These are phyloP conservation scores for Cetradonia linearis DNA, from an alignment of 495 filamentous ascomycete species.

Conservation along the genomic window DNA sequence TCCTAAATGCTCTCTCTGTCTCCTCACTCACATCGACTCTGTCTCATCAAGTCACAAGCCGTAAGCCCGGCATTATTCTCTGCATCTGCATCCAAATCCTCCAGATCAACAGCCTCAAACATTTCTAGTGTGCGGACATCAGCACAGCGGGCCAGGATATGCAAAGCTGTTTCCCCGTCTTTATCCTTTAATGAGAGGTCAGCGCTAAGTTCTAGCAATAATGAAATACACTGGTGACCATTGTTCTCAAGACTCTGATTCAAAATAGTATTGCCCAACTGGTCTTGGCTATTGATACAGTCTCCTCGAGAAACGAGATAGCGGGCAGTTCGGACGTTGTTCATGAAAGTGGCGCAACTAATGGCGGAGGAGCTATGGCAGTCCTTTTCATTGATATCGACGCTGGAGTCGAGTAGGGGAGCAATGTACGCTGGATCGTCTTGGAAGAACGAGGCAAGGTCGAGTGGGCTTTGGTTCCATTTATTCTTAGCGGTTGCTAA, in stretches of 20 bases:
- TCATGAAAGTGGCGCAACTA: background rate
- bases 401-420: background rate
- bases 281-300: background rate
- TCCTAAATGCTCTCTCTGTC: too few species aligned
- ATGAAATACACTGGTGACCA: background rate
- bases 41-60: too few species aligned
- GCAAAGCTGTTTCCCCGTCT: background rate
- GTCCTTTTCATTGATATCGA: background rate
- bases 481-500: background rate
- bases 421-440: background rate
- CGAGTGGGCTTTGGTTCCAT: background rate
- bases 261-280: background rate
- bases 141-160: background rate
- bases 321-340: background rate
- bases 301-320: background rate
- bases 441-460: background rate
- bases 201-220: background rate
- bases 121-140: background rate
- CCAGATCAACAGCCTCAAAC: background rate
- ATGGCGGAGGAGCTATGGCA: background rate
- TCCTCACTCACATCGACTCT: too few species aligned
- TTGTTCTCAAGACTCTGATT: background rate
- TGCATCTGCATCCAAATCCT: background rate
- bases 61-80: background rate
- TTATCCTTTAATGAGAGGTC: background rate